These are phyloP conservation scores for Psilocybe cyanescens DNA, from an alignment of 768 basidiomycete genomes.

Conservation along the genomic window DNA sequence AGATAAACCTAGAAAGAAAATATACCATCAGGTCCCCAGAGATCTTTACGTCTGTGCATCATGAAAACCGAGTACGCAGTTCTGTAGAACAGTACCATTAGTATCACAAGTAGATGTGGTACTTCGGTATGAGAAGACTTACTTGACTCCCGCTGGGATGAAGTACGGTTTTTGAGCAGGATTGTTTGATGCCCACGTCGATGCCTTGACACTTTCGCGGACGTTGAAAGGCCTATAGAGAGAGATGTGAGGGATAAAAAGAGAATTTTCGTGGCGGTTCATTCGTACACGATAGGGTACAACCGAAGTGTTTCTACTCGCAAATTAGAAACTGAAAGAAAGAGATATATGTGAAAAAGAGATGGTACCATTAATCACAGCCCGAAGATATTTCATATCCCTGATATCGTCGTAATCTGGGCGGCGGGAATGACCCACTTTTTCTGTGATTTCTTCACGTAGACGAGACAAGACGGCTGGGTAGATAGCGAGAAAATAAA, in stretches of 20 bases:
- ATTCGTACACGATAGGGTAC: conserved; percentile 55
- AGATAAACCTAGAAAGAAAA: not conserved
- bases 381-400: conserved; percentile 66
- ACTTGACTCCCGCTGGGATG: conserved; percentile 50
- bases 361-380: conserved; percentile 62
- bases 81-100: not conserved
- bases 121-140: not conserved
- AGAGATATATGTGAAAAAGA: not conserved
- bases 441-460: conserved; percentile 57
- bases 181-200: conserved; percentile 50
- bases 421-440: conserved; percentile 49
- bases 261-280: not conserved
- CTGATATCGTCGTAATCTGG: conserved; percentile 60
- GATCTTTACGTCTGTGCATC: conserved; percentile 68
- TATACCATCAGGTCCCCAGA: conserved; percentile 75
- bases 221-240: conserved; percentile 49
- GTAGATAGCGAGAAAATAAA: conserved; percentile 55
- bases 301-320: conserved; percentile 54
- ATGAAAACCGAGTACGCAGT: conserved; percentile 58
- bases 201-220: conserved; percentile 49
- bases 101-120: not conserved
- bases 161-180: conserved; percentile 46
- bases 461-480: conserved; percentile 50
- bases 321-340: not conserved
- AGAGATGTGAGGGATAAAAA: not conserved